These are phyloP conservation scores for Borovskyia barvae DNA, from an alignment of 208 protist species.

Conservation along the genomic window DNA sequence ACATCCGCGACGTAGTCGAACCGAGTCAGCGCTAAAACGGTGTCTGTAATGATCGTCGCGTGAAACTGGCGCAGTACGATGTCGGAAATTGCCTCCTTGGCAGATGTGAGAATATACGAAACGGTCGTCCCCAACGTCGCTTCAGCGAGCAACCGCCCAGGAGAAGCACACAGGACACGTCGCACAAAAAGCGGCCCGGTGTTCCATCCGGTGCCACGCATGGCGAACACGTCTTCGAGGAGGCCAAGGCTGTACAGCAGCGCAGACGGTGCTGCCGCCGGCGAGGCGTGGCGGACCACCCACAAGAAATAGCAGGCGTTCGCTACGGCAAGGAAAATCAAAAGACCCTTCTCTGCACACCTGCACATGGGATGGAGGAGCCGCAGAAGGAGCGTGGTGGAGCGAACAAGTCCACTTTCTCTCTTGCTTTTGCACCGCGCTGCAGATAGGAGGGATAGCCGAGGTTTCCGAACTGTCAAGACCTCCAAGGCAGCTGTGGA, in stretches of 20 bases:
- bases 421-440: constrained; percentile 7
- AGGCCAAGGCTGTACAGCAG: constrained; percentile 7
- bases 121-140: constrained; percentile 8
- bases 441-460: not conserved
- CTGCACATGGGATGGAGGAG: constrained; percentile 9
- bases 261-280: constrained; percentile 1
- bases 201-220: not conserved
- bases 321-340: not conserved
- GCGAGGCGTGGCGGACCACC: not conserved
- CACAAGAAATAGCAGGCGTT: constrained; percentile 2
- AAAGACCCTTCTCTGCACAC: not conserved
- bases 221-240: not conserved
- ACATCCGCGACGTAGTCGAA: constrained; percentile 40
- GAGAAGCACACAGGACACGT: not conserved
- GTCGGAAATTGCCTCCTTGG: constrained; percentile 20
- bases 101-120: constrained; percentile 11
- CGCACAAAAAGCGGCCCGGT: not conserved
- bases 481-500: not conserved
- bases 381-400: constrained; percentile 6
- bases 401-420: not conserved
- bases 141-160: constrained; percentile 8
- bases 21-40: constrained; percentile 39
- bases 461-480: not conserved
- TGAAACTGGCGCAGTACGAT: constrained; percentile 15
- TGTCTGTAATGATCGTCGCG: constrained; percentile 25